phyloP scores from a whole-genome alignment of 805 yeast species.

The Pichia kluyveri region DNA sequence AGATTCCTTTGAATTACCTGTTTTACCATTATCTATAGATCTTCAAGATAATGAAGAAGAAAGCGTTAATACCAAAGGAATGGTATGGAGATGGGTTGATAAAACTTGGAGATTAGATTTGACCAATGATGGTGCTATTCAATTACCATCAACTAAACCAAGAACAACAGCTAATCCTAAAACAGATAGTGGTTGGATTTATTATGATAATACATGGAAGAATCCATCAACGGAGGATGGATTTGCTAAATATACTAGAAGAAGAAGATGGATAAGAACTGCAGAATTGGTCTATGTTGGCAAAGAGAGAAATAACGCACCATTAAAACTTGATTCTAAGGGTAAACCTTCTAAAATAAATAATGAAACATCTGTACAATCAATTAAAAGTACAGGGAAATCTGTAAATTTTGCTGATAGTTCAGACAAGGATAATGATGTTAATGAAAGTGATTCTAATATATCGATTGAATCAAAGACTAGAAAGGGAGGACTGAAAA shows the following conservation, averaged over 20 bases:
- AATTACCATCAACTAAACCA: constrained; percentile 52
- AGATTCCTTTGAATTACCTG: constrained; percentile 74
- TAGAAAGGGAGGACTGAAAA: constrained; percentile 1
- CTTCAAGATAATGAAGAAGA: constrained; percentile 30
- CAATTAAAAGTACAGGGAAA: neutral
- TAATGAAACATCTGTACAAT: neutral
- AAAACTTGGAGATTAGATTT: constrained; percentile 84
- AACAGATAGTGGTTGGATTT: constrained; percentile 77
- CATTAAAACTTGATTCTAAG: neutral
- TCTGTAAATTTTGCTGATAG: neutral
- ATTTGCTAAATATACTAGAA: constrained; percentile 82
- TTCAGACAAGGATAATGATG: neutral
- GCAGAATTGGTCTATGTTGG: constrained; percentile 61
- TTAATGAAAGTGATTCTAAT: neutral
- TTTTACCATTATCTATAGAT: constrained; percentile 27
- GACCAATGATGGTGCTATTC: constrained; percentile 80
- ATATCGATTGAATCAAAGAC: neutral
- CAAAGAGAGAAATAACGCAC: neutral
- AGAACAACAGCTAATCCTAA: constrained; percentile 61
- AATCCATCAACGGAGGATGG: constrained; percentile 82
- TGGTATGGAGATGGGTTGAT: constrained; percentile 94
- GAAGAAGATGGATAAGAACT: constrained; percentile 93
- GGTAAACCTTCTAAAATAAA: neutral
- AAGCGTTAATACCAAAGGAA: constrained; percentile 34
- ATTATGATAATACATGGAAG: constrained; percentile 91